Percentiles rank a stretch among this genome's conserved stretches.
Conservation (phyloP, 441 rosid species). For the Mallotus japonicus region DNA sequence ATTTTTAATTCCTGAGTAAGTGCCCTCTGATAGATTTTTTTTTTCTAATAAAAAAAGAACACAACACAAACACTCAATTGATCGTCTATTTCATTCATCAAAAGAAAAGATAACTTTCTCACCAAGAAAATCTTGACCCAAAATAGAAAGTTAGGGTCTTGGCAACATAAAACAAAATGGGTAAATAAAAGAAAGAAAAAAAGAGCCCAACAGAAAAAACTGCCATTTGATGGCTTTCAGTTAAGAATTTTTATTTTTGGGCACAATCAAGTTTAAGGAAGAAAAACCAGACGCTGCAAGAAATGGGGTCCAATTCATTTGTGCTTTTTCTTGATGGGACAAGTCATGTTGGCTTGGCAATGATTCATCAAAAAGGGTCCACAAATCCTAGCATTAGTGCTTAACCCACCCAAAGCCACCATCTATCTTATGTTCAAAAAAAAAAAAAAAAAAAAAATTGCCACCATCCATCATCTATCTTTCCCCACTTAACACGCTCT, state of each 20-base stretch:
- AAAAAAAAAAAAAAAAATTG: constrained; percentile 4
- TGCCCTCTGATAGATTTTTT: not conserved
- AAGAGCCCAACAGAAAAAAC: constrained; percentile 49
- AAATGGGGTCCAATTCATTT: not conserved
- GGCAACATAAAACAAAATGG: not conserved
- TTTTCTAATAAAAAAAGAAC: not conserved
- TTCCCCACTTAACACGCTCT: constrained; percentile 4
- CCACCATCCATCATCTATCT: constrained; percentile 28
- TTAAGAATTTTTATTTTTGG: not conserved
- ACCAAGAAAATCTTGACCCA: constrained; percentile 13
- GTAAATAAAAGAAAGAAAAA: not conserved
- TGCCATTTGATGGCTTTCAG: constrained; percentile 31
- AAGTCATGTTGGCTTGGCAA: constrained; percentile 33
- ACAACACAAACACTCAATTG: not conserved
- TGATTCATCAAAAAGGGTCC: constrained; percentile 42
- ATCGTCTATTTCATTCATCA: no score
- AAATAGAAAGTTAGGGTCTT: constrained; percentile 16
- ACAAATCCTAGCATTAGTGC: constrained; percentile 44
- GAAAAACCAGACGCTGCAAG: constrained; percentile 41
- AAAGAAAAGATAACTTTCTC: not conserved
- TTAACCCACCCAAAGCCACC: constrained; percentile 42
- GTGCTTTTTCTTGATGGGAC: constrained; percentile 33
- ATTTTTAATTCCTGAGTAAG: not conserved
- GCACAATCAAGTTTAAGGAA: not conserved
- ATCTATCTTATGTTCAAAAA: no score